These are phyloP conservation scores for Xylariales sp. DNA, from an alignment of 2,329 filamentous ascomycete genomes.

Conservation along the genomic window DNA sequence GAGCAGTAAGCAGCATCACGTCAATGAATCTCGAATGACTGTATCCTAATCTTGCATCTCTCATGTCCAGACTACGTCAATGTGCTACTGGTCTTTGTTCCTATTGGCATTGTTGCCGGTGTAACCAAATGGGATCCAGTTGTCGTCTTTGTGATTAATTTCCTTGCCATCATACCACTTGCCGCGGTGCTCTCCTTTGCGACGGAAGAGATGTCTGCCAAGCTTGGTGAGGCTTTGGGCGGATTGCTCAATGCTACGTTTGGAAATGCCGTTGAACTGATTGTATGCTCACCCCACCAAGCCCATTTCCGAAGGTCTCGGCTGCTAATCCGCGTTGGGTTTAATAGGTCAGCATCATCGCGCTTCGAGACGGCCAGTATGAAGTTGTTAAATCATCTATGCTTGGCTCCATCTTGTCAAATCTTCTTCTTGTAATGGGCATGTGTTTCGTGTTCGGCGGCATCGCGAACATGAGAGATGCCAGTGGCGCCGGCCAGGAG, in stretches of 20 bases:
- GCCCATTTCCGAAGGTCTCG: neutral
- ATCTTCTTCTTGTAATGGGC: conserved; percentile 81
- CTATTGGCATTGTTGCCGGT: conserved; percentile 67
- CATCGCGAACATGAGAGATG: conserved; percentile 54
- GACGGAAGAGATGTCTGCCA: conserved; percentile 70
- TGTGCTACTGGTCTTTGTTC: conserved; percentile 68
- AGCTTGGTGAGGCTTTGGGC: conserved; percentile 69
- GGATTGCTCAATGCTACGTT: conserved; percentile 74
- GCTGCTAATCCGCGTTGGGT: conserved; percentile 2
- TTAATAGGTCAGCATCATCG: conserved; percentile 80
- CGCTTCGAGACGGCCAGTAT: conserved; percentile 79
- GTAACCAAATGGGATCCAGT: conserved; percentile 58
- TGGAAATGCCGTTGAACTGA: conserved; percentile 76
- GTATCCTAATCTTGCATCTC: too few relatives aligned
- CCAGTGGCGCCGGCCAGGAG: conserved; percentile 55
- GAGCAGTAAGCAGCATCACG: conserved; percentile 48
- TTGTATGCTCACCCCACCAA: conserved; percentile 44
- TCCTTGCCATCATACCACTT: conserved; percentile 74
- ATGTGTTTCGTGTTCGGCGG: conserved; percentile 78
- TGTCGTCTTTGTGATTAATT: conserved; percentile 71
- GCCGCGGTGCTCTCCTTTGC: conserved; percentile 72
- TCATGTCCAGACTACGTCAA: conserved; percentile 55
- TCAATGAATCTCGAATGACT: too few relatives aligned
- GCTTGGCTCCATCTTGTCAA: conserved; percentile 93
- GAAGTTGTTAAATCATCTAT: conserved; percentile 97